These are phyloP conservation scores for Inga laurina DNA, from an alignment of 306 rosid genomes.

Conservation along the genomic window DNA sequence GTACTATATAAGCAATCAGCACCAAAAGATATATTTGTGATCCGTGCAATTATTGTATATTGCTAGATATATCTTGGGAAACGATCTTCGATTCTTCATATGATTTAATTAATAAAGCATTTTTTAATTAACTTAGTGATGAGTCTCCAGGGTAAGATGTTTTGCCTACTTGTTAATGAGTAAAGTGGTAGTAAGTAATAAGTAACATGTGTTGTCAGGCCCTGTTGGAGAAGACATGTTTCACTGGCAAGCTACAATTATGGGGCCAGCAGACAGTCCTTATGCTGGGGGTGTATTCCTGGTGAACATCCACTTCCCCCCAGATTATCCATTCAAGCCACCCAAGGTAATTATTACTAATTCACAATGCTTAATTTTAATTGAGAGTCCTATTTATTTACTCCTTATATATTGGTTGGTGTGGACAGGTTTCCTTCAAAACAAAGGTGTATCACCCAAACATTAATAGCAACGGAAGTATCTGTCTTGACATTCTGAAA, in stretches of 20 bases:
- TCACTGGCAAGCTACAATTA: conserved; percentile 61
- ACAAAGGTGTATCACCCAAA: conserved; percentile 48
- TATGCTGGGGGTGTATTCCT: conserved; percentile 54
- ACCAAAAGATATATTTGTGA: not conserved
- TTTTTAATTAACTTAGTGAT: not conserved
- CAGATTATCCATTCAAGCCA: conserved; percentile 63
- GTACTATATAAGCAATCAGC: not conserved
- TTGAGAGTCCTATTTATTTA: not conserved
- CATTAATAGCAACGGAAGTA: conserved; percentile 45
- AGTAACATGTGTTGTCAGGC: conserved; percentile 29
- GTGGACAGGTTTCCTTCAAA: conserved; percentile 36
- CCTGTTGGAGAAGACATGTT: conserved; percentile 58
- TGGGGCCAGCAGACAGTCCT: conserved; percentile 60
- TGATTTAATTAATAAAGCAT: not conserved
- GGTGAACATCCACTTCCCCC: conserved; percentile 52
- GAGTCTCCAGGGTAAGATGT: not conserved
- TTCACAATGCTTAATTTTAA: not conserved
- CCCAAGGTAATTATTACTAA: conserved; percentile 42
- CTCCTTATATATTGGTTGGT: not conserved
- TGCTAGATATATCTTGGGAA: not conserved
- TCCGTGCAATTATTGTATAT: not conserved
- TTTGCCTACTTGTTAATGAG: too few relatives aligned
- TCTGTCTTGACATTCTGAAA: conserved; percentile 49
- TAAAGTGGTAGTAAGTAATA: not conserved
- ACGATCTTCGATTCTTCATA: not conserved